Percentiles rank a stretch among this genome's conserved stretches.
phyloP scores from a whole-genome alignment of 2,329 filamentous ascomycete species.

The Paracamarosporium sp. region DNA sequence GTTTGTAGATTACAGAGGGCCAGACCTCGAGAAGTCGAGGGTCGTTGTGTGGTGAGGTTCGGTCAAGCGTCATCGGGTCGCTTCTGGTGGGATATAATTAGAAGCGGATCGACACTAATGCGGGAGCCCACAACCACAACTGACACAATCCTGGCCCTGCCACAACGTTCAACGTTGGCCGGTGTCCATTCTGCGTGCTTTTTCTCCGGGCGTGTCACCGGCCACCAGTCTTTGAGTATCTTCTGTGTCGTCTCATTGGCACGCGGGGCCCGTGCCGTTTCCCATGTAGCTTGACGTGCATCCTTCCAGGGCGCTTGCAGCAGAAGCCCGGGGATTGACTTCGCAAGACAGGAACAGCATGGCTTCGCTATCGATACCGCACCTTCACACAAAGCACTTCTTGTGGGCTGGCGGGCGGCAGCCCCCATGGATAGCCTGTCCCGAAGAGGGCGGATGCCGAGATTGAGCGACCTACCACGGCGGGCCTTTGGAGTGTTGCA shows the following conservation, averaged over 20 bases:
- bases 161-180: slow-evolving; percentile 11
- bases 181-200: slow-evolving; percentile 4
- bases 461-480: slow-evolving; percentile 4
- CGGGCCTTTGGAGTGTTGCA: slow-evolving; percentile 14
- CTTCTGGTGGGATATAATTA: slow-evolving; percentile 1
- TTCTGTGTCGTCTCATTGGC: slow-evolving; percentile 1
- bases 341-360: neutral
- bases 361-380: neutral
- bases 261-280: slow-evolving; percentile 2
- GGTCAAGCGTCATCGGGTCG: slow-evolving; percentile 14
- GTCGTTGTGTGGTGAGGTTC: slow-evolving; percentile 13
- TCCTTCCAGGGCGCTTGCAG: slow-evolving; percentile 11
- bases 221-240: neutral
- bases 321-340: neutral
- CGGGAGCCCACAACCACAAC: slow-evolving; percentile 6
- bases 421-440: slow-evolving; percentile 6
- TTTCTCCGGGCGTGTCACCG: slow-evolving; percentile 8
- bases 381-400: slow-evolving; percentile 3
- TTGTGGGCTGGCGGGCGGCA: slow-evolving; percentile 10
- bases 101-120: slow-evolving; percentile 14
- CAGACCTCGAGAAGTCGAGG: slow-evolving; percentile 18
- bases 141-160: neutral
- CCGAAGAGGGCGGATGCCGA: slow-evolving; percentile 8
- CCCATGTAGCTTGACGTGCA: neutral
- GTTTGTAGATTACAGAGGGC: slow-evolving; percentile 22